These are phyloP conservation scores for Hypsizygus ulmarius DNA, from an alignment of 1,284 basidiomycete species.

Conservation along the genomic window DNA sequence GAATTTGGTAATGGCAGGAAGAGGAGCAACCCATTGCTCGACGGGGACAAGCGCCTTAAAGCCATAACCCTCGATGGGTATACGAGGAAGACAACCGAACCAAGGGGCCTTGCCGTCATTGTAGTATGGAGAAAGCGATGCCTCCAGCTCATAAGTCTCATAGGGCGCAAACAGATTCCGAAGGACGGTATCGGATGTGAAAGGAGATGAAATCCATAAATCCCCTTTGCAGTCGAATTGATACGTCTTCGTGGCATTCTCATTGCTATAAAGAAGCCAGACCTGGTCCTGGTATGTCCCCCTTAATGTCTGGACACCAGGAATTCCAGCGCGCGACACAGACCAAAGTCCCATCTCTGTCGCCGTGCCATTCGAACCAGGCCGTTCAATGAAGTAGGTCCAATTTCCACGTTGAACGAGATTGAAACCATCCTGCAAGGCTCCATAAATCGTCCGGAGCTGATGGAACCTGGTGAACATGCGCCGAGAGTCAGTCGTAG, in stretches of 20 bases:
- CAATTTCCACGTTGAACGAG: slow-evolving; percentile 79
- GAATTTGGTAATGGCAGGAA: slow-evolving; percentile 76
- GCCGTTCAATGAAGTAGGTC: slow-evolving; percentile 74
- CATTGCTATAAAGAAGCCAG: slow-evolving; percentile 83
- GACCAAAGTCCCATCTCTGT: slow-evolving; percentile 90
- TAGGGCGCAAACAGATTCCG: slow-evolving; percentile 82
- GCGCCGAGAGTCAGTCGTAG: slow-evolving; percentile 74
- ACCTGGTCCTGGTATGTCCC: slow-evolving; percentile 64
- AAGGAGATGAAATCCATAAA: slow-evolving; percentile 80
- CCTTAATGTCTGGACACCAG: slow-evolving; percentile 50
- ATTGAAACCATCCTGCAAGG: slow-evolving; percentile 83
- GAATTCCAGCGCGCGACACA: slow-evolving; percentile 63
- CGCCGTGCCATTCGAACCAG: slow-evolving; percentile 75
- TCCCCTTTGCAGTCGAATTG: slow-evolving; percentile 53
- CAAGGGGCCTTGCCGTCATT: slow-evolving; percentile 57
- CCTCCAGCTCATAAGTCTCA: slow-evolving; percentile 67
- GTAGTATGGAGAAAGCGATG: slow-evolving; percentile 61
- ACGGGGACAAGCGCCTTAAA: slow-evolving; percentile 80
- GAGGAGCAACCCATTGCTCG: slow-evolving; percentile 64
- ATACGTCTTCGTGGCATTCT: slow-evolving; percentile 71
- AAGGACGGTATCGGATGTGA: slow-evolving; percentile 54
- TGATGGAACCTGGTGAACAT: slow-evolving; percentile 71
- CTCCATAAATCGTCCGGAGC: slow-evolving; percentile 64
- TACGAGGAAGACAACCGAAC: slow-evolving; percentile 65
- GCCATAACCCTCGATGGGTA: slow-evolving; percentile 72